Evolutionary conservation across 2,329 filamentous ascomycete species (phyloP).

Genomic region (Pestalotiopsis sp.): DNA sequence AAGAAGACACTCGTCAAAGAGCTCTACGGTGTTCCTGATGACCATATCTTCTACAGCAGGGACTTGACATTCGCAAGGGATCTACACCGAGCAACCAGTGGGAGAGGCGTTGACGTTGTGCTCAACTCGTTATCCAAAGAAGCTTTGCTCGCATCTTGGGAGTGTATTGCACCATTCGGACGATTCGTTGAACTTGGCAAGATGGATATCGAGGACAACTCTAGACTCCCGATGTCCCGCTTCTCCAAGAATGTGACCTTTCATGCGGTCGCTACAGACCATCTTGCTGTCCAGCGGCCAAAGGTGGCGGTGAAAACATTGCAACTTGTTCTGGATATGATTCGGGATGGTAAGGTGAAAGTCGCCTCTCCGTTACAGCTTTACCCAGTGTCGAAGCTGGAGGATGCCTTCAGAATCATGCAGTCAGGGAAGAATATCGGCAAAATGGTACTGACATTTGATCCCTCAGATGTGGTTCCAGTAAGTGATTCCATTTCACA

Average conservation of each 20-base stretch:
- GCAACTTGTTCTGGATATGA: too few relatives aligned
- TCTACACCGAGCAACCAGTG: slow-evolving; percentile 15
- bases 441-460: too few relatives aligned
- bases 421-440: too few relatives aligned
- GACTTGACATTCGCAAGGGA: slow-evolving; percentile 14
- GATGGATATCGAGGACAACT: not conserved
- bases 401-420: too few relatives aligned
- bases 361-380: too few relatives aligned
- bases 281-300: too few relatives aligned
- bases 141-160: slow-evolving; percentile 5
- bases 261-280: not conserved
- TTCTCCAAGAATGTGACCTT: slow-evolving; percentile 1
- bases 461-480: too few relatives aligned
- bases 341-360: too few relatives aligned
- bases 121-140: slow-evolving; percentile 29
- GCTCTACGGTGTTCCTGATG: slow-evolving; percentile 12
- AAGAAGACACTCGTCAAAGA: slow-evolving; percentile 16
- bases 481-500: too few relatives aligned
- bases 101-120: slow-evolving; percentile 21
- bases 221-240: not conserved
- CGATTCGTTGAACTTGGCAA: slow-evolving; percentile 11
- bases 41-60: slow-evolving; percentile 18
- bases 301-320: too few relatives aligned
- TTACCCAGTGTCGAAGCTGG: too few relatives aligned
- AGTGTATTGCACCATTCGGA: slow-evolving; percentile 17